Evolutionary conservation across 179 eudicot species (phyloP), one percentile per base, ranked within the genome.

Genomic region (Patellifolia procumbens): DNA sequence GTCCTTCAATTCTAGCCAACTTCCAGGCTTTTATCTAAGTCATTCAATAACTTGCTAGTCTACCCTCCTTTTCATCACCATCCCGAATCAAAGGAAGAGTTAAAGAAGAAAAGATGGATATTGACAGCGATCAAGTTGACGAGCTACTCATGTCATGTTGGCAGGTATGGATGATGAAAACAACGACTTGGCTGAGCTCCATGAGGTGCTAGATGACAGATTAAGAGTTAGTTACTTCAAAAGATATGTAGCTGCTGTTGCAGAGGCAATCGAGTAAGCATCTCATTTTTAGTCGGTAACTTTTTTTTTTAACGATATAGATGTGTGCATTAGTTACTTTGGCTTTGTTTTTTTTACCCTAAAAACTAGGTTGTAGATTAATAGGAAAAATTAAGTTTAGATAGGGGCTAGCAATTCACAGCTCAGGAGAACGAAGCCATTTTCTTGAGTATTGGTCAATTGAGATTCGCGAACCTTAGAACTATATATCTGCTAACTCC

Each of bases 151-250:
- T 31, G 19, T 37, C 22, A 28, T 58, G 32, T 53, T 68, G 55
- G 51, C 82, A 86, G 89, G 89, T 68, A 90, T 90, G 93, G 97
- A 90, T 79, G 93, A 90, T 70, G 92, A 88, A 68, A 87, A 90
- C 2, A 53, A 82, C 70, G 76, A 45, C 49, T 63, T 80, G 51
- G 84, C 86, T 31, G 80, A 74, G 76, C 87, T 86, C 72, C 80
- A 86, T 82, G 91, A 84, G 75, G 82, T 88, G 83, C 85, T 91
- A 58, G 97, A 91, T 79, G 97, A 91, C 77, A 87, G 80, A 76
- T 72, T 89, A 76, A 84, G 97, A 81, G 87, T 89, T 76, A 58
- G 76, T 75, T 91, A 80, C 82, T 91, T 79, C 81, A 91, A 89
- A 86, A 87, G 80, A 29, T 91, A 91, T 74, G 92, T 91, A 70